A percentile compares a stretch with the other conserved stretches of the same genome.
phyloP scores from a whole-genome alignment of 1,284 basidiomycete genomes.

The Melampsora americana region DNA sequence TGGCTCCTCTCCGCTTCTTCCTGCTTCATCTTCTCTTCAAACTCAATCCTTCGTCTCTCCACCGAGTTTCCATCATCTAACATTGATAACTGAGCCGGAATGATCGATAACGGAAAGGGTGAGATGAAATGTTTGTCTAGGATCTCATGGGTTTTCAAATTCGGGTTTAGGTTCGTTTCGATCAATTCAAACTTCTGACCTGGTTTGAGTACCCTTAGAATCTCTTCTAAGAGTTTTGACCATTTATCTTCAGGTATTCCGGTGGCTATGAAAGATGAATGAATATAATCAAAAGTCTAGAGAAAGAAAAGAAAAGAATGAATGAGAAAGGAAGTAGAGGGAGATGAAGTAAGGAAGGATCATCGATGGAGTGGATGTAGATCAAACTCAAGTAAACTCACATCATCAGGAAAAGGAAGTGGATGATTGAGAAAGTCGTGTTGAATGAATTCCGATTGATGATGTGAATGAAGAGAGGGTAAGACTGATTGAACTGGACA shows the following conservation, averaged over 20 bases:
- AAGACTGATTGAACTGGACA: slow-evolving; percentile 19
- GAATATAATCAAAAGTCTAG: slow-evolving; percentile 36
- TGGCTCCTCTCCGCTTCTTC: too few relatives aligned
- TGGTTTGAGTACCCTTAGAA: slow-evolving; percentile 20
- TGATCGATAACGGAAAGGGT: slow-evolving; percentile 19
- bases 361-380: too few relatives aligned
- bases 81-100: slow-evolving; percentile 17
- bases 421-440: slow-evolving; percentile 12
- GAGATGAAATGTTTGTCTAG: slow-evolving; percentile 23
- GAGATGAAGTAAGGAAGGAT: too few relatives aligned
- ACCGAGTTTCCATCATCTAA: too few relatives aligned
- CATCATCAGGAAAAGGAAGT: slow-evolving; percentile 28
- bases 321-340: too few relatives aligned
- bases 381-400: too few relatives aligned
- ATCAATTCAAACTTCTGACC: slow-evolving; percentile 16
- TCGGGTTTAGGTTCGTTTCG: slow-evolving; percentile 16
- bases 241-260: slow-evolving; percentile 35
- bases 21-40: too few relatives aligned
- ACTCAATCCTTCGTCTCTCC: too few relatives aligned
- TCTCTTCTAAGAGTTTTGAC: slow-evolving; percentile 19
- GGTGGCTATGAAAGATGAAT: slow-evolving; percentile 19
- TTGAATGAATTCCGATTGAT: slow-evolving; percentile 1
- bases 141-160: not conserved
- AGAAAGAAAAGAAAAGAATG: not conserved
- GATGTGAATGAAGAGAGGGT: too few relatives aligned